These are phyloP conservation scores for Aureobasidium sp. DNA, from an alignment of 2,329 filamentous ascomycete species.

Conservation along the genomic window DNA sequence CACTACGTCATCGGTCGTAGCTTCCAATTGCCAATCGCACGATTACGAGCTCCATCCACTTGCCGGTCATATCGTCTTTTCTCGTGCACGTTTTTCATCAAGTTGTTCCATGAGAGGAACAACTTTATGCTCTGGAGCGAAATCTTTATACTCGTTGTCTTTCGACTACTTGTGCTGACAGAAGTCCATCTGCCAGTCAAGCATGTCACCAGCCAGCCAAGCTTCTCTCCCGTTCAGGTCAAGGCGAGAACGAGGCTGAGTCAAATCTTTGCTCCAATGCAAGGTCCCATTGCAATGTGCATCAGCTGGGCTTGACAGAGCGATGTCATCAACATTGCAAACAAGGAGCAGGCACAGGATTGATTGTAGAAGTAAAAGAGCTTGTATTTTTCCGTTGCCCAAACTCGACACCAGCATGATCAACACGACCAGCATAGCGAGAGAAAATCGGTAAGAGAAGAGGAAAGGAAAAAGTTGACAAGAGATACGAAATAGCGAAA, in stretches of 20 bases:
- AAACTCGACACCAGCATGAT: conserved; percentile 3
- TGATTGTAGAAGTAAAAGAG: neutral
- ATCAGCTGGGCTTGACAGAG: no score
- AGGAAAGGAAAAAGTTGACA: neutral
- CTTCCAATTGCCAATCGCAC: conserved; percentile 2
- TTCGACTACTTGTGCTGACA: neutral
- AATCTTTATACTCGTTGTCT: neutral
- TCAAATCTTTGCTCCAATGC: neutral
- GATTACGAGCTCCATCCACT: conserved; percentile 6
- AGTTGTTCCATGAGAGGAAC: neutral
- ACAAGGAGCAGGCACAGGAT: neutral
- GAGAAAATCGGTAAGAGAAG: neutral
- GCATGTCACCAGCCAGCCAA: neutral
- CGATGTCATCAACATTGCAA: neutral
- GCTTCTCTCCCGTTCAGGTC: neutral
- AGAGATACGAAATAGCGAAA: conserved; percentile 13
- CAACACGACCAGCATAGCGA: neutral
- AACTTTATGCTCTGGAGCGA: neutral
- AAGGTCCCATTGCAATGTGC: neutral
- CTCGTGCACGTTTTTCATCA: neutral
- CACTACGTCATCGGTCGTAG: neutral
- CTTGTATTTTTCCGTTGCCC: conserved; percentile 7
- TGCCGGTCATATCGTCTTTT: neutral
- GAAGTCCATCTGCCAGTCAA: neutral
- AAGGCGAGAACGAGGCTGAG: neutral